phyloP scores from a whole-genome alignment of 2,329 filamentous ascomycete species.

The Blastomyces parvus region DNA sequence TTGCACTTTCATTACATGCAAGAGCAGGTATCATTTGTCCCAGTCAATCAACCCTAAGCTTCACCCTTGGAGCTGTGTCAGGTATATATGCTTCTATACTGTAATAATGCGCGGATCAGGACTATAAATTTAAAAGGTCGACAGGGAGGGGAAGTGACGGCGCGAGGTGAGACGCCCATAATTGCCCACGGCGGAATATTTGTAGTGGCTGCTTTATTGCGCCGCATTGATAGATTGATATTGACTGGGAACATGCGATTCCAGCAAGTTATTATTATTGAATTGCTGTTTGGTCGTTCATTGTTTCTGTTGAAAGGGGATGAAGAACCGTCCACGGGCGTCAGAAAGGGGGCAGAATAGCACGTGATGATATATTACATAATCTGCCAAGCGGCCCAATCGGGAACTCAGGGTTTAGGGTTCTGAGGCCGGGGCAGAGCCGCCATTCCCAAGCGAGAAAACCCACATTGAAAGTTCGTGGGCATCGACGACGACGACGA shows the following conservation, averaged over 20 bases:
- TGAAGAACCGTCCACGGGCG: no score
- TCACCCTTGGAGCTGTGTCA: no score
- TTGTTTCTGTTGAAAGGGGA: not conserved
- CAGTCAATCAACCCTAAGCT: no score
- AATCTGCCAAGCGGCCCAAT: constrained; percentile 12
- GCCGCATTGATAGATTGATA: not conserved
- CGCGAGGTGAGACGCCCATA: no score
- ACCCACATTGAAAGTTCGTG: constrained; percentile 25
- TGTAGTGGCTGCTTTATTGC: not conserved
- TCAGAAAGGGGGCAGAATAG: not conserved
- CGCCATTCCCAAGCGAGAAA: constrained; percentile 35
- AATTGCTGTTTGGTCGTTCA: not conserved
- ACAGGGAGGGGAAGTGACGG: no score
- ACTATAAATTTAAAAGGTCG: no score
- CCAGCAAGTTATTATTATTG: not conserved
- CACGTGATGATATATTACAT: not conserved
- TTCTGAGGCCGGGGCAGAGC: constrained; percentile 22
- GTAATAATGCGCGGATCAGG: no score
- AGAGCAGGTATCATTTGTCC: no score
- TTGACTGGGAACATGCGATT: not conserved
- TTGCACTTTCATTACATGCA: no score
- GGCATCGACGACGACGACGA: constrained; percentile 6
- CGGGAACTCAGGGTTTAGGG: constrained; percentile 30
- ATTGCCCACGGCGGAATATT: no score
- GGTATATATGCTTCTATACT: no score